Percentiles rank a stretch among this genome's conserved stretches.
Conservation (phyloP, 192 early-diverging fungal species). For the Coemansia sp. region DNA sequence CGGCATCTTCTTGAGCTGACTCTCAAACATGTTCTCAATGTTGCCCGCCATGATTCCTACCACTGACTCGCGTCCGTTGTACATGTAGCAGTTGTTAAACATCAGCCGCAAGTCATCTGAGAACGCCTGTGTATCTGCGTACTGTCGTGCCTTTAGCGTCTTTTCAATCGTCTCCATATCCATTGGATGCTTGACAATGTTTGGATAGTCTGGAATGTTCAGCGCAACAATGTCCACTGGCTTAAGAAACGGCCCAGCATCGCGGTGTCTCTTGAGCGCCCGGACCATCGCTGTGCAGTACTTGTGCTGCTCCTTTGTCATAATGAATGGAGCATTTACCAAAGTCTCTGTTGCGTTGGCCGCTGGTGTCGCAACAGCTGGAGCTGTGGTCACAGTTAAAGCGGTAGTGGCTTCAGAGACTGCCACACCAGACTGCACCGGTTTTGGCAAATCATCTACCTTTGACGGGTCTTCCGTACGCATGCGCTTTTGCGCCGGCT, state of each 20-base stretch:
- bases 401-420: neutral
- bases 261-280: slow-evolving; percentile 74
- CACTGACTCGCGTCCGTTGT: slow-evolving; percentile 73
- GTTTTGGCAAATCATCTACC: neutral
- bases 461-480: slow-evolving; percentile 16
- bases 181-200: slow-evolving; percentile 75
- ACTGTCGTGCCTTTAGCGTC: slow-evolving; percentile 63
- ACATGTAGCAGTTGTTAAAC: slow-evolving; percentile 77
- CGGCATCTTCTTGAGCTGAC: slow-evolving; percentile 70
- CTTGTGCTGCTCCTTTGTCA: slow-evolving; percentile 82
- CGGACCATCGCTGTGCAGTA: slow-evolving; percentile 74
- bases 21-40: slow-evolving; percentile 69
- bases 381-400: neutral
- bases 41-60: slow-evolving; percentile 69
- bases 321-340: slow-evolving; percentile 19
- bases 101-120: slow-evolving; percentile 68
- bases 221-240: slow-evolving; percentile 77
- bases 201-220: slow-evolving; percentile 77
- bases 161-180: slow-evolving; percentile 74
- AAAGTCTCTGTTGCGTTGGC: neutral
- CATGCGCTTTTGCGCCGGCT: slow-evolving; percentile 37
- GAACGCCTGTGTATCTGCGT: slow-evolving; percentile 66
- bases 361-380: neutral
- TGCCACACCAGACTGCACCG: neutral
- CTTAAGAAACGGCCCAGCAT: slow-evolving; percentile 80